These are phyloP conservation scores for Platanthera guangdongensis DNA, from an alignment of 106 monocot genomes.

Conservation along the genomic window DNA sequence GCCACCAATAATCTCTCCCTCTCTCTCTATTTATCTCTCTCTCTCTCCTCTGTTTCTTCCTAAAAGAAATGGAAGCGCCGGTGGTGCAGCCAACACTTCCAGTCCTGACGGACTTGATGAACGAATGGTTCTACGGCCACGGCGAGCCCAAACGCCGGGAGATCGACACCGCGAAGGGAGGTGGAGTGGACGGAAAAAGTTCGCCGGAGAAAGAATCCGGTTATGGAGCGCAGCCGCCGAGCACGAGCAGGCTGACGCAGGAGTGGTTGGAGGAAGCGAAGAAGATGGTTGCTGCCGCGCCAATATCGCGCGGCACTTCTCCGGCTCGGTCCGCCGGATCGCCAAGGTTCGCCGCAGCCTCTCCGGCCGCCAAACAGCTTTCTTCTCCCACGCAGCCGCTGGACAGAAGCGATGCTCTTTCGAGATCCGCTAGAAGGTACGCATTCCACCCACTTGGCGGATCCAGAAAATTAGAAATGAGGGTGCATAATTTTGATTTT, in stretches of 20 bases:
- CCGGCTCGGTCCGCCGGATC: constrained; percentile 7
- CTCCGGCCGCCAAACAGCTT: background rate
- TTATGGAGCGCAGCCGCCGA: background rate
- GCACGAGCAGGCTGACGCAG: constrained; percentile 24
- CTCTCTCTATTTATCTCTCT: background rate
- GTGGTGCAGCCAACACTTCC: constrained; percentile 3
- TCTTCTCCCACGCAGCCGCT: background rate
- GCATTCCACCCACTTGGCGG: background rate
- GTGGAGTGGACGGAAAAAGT: background rate
- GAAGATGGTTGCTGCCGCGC: constrained; percentile 20
- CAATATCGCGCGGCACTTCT: constrained; percentile 7
- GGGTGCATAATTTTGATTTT: too few relatives aligned
- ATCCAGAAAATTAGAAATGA: too few relatives aligned
- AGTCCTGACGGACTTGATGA: constrained; percentile 38
- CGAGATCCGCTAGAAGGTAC: constrained; percentile 45
- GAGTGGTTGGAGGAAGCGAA: constrained; percentile 53
- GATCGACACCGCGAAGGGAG: background rate
- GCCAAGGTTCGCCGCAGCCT: constrained; percentile 20
- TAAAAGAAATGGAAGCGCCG: background rate
- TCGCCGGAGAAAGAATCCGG: background rate
- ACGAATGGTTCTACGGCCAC: constrained; percentile 41
- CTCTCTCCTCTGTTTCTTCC: background rate
- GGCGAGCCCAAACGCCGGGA: background rate
- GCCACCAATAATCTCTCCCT: background rate
- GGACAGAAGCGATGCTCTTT: constrained; percentile 29